Base-by-base conservation (phyloP, 345 rosid genomes). In the Salix exigua region DNA sequence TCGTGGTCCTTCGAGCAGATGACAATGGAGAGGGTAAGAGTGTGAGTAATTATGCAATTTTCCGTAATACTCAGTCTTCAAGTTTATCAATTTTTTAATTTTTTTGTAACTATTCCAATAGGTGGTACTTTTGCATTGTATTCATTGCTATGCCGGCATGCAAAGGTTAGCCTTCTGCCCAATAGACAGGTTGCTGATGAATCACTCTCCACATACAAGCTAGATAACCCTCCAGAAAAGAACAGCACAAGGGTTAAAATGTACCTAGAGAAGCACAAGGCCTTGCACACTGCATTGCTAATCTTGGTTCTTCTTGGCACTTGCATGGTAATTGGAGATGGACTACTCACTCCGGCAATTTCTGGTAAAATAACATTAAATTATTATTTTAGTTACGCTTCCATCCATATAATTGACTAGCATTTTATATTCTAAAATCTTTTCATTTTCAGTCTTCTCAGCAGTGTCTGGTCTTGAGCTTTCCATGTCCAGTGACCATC, bases 301-400 rank as follows among this genome's bases (percentile, higher is more conserved):
- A 82, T 96, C 82, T 79, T 96, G 68, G 98, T 92, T 86, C 99
- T 96, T 77, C 97, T 96, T 6, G 99, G 99, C 50, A 96, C 99
- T 76, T 96, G 99, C 87, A 96, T 96, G 99, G 99, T 96, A 35
- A 96, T 96, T 72, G 98, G 99, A 74, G 99, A 96, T 83, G 98
- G 98, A 69, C 77, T 96, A 70, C 98, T 96, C 65, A 96, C 99
- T 79, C 98, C 99, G 50, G 97, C 98, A 61, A 96, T 96, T 81
- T 96, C 99, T 4, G 99, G 99, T 92, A 87, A 66, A 50, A 38
- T 67, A 30, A 11, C 68, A 40, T 23, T 46, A 73, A 7, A 30
- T 30, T 38, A 19, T 4, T 44, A 51, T 77, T 74, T 1, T 35
- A 11, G 8, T 35, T 31, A 63, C 73, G 30, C 66, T 73, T 19